Evolutionary conservation across 2,329 filamentous ascomycete genomes (phyloP), one percentile per base, ranked within the genome.

Genomic region (Onygena corvina): DNA sequence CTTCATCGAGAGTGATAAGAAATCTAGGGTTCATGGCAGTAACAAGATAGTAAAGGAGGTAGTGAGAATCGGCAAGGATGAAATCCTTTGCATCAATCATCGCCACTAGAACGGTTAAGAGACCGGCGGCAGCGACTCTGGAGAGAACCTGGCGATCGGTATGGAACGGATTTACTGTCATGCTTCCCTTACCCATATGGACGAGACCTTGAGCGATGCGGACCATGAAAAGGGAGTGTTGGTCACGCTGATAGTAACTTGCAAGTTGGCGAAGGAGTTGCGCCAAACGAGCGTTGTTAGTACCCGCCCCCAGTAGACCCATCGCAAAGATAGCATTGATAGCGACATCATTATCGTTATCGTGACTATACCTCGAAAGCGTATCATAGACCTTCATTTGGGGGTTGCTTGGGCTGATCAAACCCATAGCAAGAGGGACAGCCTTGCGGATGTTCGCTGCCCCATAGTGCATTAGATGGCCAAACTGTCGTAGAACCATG

Each of bases 301-400:
- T 98, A 59, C 92, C 92, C 1, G 92, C 92, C 60, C 92, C 92
- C 31, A 94, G 76, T 52, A 98, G 82, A 69, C 92, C 92, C 92
- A 98, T 98, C 58, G 92, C 89, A 62, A 98, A 98, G 64, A 98
- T 98, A 61, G 92, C 88, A 64, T 96, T 98, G 68, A 98, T 85
- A 33, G 92, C 92, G 42, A 98, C 92, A 61, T 98, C 92, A 54
- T 90, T 93, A 70, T 98, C 92, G 58, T 92, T 98, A 72, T 98
- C 92, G 76, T 98, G 92, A 56, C 85, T 93, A 76, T 98, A 98
- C 62, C 92, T 78, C 47, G 92, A 98, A 8, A 98, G 75, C 0
- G 92, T 98, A 67, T 98, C 92, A 72, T 98, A 98, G 44, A 98
- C 86, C 76, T 96, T 98, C 90, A 98, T 98, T 67, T 98, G 93